A percentile compares a stretch with the other conserved stretches of the same genome.
Conservation (phyloP, 139 green algal genomes). For the Tetraselmis chui region DNA sequence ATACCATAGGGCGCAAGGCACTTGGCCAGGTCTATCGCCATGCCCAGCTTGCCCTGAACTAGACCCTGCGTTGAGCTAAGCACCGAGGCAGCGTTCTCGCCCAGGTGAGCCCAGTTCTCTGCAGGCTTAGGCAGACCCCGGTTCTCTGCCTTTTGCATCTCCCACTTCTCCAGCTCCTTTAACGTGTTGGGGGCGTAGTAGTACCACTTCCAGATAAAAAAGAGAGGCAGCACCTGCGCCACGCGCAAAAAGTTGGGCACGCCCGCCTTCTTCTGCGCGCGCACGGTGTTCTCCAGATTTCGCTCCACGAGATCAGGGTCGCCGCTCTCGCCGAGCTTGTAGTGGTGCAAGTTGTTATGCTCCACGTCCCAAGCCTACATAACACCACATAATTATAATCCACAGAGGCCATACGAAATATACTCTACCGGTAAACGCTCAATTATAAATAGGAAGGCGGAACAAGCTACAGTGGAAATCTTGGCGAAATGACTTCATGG, state of each 20-base stretch:
- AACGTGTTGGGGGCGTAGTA: slow-evolving; percentile 33
- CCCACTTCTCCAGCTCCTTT: slow-evolving; percentile 17
- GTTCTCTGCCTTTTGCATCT: slow-evolving; percentile 9
- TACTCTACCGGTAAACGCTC: too few relatives aligned
- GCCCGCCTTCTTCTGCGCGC: not conserved
- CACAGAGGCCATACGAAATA: too few relatives aligned
- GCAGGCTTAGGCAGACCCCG: not conserved
- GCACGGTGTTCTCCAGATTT: slow-evolving; percentile 13
- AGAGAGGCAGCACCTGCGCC: slow-evolving; percentile 6
- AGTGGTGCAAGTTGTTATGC: slow-evolving; percentile 34
- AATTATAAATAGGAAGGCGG: too few relatives aligned
- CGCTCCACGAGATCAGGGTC: slow-evolving; percentile 29
- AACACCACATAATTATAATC: not conserved
- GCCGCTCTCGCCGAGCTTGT: slow-evolving; percentile 21
- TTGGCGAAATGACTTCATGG: not conserved
- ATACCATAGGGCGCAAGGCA: not conserved
- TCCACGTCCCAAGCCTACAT: slow-evolving; percentile 22
- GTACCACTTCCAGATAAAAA: slow-evolving; percentile 29
- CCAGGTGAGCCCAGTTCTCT: slow-evolving; percentile 11
- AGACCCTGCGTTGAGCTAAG: not conserved
- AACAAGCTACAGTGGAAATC: too few relatives aligned
- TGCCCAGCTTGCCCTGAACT: slow-evolving; percentile 6
- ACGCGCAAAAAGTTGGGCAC: not conserved
- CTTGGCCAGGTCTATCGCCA: not conserved
- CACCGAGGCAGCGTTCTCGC: slow-evolving; percentile 12